phyloP scores from a whole-genome alignment of 2,329 filamentous ascomycete genomes.

The Neonectria neomacrospora region DNA sequence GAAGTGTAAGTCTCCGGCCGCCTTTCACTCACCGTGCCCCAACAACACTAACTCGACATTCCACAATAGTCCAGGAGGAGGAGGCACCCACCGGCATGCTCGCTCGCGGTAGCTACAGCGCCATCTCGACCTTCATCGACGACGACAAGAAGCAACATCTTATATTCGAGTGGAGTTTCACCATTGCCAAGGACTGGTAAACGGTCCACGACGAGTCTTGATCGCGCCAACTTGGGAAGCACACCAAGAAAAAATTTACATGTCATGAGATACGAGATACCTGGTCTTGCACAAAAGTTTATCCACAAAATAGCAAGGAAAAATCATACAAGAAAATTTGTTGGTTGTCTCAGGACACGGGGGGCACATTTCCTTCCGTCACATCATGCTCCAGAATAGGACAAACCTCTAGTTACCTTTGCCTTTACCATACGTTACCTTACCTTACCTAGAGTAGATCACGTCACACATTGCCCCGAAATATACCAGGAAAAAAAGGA shows the following conservation, averaged over 20 bases:
- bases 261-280: conserved; percentile 47
- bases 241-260: conserved; percentile 34
- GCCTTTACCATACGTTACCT: conserved; percentile 23
- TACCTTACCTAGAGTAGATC: conserved; percentile 26
- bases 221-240: conserved; percentile 21
- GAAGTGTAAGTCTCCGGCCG: conserved; percentile 74
- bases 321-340: conserved; percentile 22
- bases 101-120: conserved; percentile 89
- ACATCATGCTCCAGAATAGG: conserved; percentile 29
- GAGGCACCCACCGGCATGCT: conserved; percentile 94
- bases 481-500: conserved; percentile 30
- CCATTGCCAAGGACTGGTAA: conserved; percentile 97
- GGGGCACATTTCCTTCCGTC: conserved; percentile 35
- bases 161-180: conserved; percentile 94
- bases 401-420: conserved; percentile 20
- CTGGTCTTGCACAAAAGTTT: conserved; percentile 35
- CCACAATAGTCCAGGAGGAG: conserved; percentile 79
- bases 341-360: conserved; percentile 25
- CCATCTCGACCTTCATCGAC: conserved; percentile 90
- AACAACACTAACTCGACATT: conserved; percentile 7
- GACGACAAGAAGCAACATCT: conserved; percentile 93
- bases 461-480: conserved; percentile 20
- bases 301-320: conserved; percentile 8
- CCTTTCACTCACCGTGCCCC: background rate
- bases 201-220: conserved; percentile 12